phyloP scores from a whole-genome alignment of 352 stramenopile genomes.

The Phytophthora pini region DNA sequence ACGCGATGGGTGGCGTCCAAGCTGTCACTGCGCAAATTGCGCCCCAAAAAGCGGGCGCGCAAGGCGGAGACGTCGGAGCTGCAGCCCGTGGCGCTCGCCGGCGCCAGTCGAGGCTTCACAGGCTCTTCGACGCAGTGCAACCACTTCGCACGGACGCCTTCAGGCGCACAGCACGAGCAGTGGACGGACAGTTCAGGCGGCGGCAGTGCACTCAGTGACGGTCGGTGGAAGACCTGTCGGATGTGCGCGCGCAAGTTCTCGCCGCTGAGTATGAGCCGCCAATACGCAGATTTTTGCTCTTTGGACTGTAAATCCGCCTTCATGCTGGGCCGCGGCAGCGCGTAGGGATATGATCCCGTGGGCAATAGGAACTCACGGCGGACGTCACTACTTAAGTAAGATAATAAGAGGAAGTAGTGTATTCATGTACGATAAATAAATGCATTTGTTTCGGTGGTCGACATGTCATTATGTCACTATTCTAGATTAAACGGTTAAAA shows the following conservation, averaged over 20 bases:
- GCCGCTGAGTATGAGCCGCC: constrained; percentile 31
- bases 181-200: constrained; percentile 28
- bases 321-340: constrained; percentile 31
- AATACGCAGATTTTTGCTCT: constrained; percentile 46
- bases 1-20: constrained; percentile 39
- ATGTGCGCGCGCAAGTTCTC: constrained; percentile 51
- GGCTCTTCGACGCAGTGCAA: constrained; percentile 46
- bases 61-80: constrained; percentile 38
- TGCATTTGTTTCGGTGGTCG: not conserved
- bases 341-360: constrained; percentile 9
- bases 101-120: constrained; percentile 42
- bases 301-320: constrained; percentile 53
- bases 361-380: constrained; percentile 6
- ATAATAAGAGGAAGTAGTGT: not conserved
- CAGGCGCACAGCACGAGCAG: constrained; percentile 19
- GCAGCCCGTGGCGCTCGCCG: constrained; percentile 41
- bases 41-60: constrained; percentile 23
- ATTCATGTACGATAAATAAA: not conserved
- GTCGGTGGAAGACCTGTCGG: constrained; percentile 36
- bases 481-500: not conserved
- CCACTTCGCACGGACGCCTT: constrained; percentile 37
- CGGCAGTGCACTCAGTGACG: constrained; percentile 5
- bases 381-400: not conserved
- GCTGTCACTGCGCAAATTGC: constrained; percentile 32
- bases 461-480: constrained; percentile 9